Evolutionary conservation across 2,329 filamentous ascomycete genomes (phyloP), one percentile per base, ranked within the genome.

Genomic region (Sclerotinia sclerotiorum): DNA sequence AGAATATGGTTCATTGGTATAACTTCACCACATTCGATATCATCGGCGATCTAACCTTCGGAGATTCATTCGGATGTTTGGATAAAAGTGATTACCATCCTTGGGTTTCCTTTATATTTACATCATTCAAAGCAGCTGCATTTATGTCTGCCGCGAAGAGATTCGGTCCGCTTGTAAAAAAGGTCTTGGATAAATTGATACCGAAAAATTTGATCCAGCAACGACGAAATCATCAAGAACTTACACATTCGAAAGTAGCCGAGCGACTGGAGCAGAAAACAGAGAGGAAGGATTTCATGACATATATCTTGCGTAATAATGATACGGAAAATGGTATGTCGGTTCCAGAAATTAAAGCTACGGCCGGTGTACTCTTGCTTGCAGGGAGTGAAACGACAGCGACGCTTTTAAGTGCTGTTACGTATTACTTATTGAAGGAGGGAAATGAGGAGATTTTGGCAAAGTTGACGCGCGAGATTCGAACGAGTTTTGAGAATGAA

Each of bases 41-140:
- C 35, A 77, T 80, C 46, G 80, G 80, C 29, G 80, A 82, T 67
- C 75, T 83, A 48, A 77, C 80, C 0, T 82, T 82, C 69, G 81
- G 80, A 3, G 78, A 81, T 63, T 76, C 79, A 2, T 81, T 80
- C 70, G 73, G 73, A 10, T 76, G 74, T 65, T 69, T 80, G 10
- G 69, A 77, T 44, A 69, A 70, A 51, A 76, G 75, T 71, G 63
- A 60, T 49, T 73, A 70, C 29, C 73, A 75, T 58, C 73, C 71
- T 5, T 78, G 71, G 74, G 77, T 77, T 13, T 65, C 68, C 1
- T 66, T 75, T 0, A 70, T 78, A 19, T 68, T 76, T 21, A 51
- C 70, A 10, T 71, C 72, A 63, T 69, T 78, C 42, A 72, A 72
- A 61, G 70, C 69, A 29, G 66, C 70, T 7, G 65, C 72, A 10